These are phyloP conservation scores for Neopestalotiopsis rosae DNA, from an alignment of 2,329 filamentous ascomycete species.

Conservation along the genomic window DNA sequence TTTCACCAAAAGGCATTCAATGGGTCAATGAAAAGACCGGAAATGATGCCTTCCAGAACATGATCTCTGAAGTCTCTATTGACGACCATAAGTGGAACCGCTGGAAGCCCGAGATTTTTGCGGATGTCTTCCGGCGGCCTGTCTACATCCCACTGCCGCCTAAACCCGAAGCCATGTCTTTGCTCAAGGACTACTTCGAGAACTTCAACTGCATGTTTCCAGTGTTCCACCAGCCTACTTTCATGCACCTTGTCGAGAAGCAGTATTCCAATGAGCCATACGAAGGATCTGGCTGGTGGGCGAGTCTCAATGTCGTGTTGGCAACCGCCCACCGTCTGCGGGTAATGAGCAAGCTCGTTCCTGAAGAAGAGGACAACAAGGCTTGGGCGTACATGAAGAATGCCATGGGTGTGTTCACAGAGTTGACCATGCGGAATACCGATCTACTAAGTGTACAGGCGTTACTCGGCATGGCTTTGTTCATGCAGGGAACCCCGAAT, in stretches of 20 bases:
- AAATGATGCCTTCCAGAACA: constrained; percentile 91
- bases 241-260: constrained; percentile 94
- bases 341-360: constrained; percentile 93
- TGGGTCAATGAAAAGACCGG: constrained; percentile 99
- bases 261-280: constrained; percentile 95
- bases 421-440: constrained; percentile 94
- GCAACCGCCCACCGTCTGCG: constrained; percentile 93
- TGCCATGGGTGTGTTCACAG: constrained; percentile 89
- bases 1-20: constrained; percentile 96
- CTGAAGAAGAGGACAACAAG: constrained; percentile 89
- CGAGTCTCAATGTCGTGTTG: constrained; percentile 89
- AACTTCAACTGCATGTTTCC: constrained; percentile 99
- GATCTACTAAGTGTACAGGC: constrained; percentile 95
- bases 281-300: constrained; percentile 97
- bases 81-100: constrained; percentile 96
- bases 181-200: constrained; percentile 93
- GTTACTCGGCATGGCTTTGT: constrained; percentile 89
- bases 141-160: constrained; percentile 84
- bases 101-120: constrained; percentile 98
- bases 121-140: constrained; percentile 85
- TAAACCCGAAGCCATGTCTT: constrained; percentile 84
- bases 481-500: constrained; percentile 95
- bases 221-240: constrained; percentile 95
- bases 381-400: constrained; percentile 98
- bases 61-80: constrained; percentile 90